Percentiles rank a stretch among this genome's conserved stretches.
These are phyloP conservation scores for Aplosporella prunicola DNA, from an alignment of 2,329 filamentous ascomycete genomes.

Conservation along the genomic window DNA sequence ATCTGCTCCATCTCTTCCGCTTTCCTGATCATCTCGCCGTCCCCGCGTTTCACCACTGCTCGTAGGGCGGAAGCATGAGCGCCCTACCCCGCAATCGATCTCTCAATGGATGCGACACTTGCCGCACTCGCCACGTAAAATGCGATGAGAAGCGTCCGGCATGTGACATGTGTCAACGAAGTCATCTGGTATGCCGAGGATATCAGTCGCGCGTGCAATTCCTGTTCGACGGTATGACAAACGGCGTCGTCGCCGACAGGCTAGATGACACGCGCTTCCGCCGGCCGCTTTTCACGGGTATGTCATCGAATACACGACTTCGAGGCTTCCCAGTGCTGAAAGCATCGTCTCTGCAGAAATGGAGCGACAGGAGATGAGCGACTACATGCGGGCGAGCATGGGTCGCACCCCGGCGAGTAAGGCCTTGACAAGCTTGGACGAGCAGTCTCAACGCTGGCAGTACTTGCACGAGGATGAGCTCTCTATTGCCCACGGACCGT, in stretches of 20 bases:
- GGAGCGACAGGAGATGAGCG: conserved; percentile 1
- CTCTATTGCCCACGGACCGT: neutral
- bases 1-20: too few relatives aligned
- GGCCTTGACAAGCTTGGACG: neutral
- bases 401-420: neutral
- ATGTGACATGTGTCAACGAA: conserved; percentile 10
- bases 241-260: conserved; percentile 2
- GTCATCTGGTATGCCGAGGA: conserved; percentile 9
- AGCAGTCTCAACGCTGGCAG: neutral
- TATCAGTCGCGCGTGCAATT: conserved; percentile 10
- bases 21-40: too few relatives aligned
- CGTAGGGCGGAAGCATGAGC: too few relatives aligned
- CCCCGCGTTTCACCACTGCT: too few relatives aligned
- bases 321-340: neutral
- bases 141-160: conserved; percentile 12
- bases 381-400: conserved; percentile 1
- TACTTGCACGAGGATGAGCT: neutral
- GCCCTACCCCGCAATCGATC: conserved; percentile 11
- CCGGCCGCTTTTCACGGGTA: conserved; percentile 13
- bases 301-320: neutral
- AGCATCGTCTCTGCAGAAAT: neutral
- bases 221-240: conserved; percentile 6
- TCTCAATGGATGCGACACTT: conserved; percentile 12
- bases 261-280: neutral
- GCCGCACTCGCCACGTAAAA: conserved; percentile 12